These are phyloP conservation scores for Cucurbita ficifolia DNA, from an alignment of 306 rosid genomes.

Conservation along the genomic window DNA sequence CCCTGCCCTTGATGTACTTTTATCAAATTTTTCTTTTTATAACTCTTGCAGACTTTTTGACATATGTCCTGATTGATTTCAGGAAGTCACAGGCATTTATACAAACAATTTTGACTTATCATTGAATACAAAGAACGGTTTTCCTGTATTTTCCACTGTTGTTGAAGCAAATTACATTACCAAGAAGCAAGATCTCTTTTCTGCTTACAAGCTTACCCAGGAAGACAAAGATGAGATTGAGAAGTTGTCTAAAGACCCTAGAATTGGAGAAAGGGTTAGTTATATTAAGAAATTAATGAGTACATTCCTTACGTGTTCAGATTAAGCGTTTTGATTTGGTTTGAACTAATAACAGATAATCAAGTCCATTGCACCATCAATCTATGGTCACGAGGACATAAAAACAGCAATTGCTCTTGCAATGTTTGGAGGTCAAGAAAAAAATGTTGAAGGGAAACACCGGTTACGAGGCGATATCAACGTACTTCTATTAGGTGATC, in stretches of 20 bases:
- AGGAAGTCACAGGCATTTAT: conserved; percentile 97
- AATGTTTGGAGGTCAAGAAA: conserved; percentile 97
- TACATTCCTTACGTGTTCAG: not conserved
- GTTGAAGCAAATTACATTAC: conserved; percentile 89
- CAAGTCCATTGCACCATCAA: conserved; percentile 96
- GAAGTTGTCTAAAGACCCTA: conserved; percentile 69
- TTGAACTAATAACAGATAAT: conserved; percentile 37
- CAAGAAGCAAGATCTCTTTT: conserved; percentile 89
- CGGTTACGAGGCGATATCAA: conserved; percentile 84
- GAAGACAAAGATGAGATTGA: conserved; percentile 87
- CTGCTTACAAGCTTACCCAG: conserved; percentile 89
- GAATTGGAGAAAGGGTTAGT: conserved; percentile 94
- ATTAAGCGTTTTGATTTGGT: conserved; percentile 1
- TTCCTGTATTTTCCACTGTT: conserved; percentile 96
- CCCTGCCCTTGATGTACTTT: not conserved
- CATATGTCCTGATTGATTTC: conserved; percentile 17
- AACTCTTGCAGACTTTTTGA: conserved; percentile 11
- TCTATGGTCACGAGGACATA: conserved; percentile 87
- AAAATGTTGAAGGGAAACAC: conserved; percentile 84
- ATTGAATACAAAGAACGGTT: conserved; percentile 90
- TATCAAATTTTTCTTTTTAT: conserved; percentile 2
- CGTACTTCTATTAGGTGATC: conserved; percentile 92
- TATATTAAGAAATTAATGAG: not conserved
- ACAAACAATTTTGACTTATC: conserved; percentile 90
- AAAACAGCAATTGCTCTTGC: conserved; percentile 95